Evolutionary conservation across 139 green algal genomes (phyloP).

Genomic region (Bryopsis sp.): DNA sequence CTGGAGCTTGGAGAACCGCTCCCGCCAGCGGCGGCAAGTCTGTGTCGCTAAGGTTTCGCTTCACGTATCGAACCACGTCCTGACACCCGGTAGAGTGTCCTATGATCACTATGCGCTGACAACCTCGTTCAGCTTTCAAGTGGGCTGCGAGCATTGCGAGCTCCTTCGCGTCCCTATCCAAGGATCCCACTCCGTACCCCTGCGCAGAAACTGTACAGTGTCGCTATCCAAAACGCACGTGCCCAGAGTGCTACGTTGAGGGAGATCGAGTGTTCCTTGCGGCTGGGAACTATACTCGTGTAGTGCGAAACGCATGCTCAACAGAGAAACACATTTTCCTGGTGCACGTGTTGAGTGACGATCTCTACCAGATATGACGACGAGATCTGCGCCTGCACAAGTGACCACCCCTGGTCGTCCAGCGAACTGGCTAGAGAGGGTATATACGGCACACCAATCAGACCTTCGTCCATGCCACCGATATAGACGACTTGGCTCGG

Average conservation of each 20-base stretch:
- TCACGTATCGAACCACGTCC: constrained; percentile 47
- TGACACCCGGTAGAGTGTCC: constrained; percentile 71
- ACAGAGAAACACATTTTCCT: too few species aligned
- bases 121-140: constrained; percentile 26
- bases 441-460: constrained; percentile 47
- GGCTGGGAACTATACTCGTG: too few species aligned
- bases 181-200: constrained; percentile 44
- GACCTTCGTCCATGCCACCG: constrained; percentile 47
- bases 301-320: too few species aligned
- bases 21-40: constrained; percentile 23
- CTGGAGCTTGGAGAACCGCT: constrained; percentile 44
- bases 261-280: too few species aligned
- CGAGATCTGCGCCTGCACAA: constrained; percentile 50
- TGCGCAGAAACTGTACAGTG: constrained; percentile 11
- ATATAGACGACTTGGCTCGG: constrained; percentile 37
- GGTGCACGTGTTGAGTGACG: neutral
- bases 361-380: constrained; percentile 34
- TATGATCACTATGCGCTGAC: constrained; percentile 38
- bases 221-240: too few species aligned
- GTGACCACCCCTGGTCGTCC: constrained; percentile 22
- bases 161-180: constrained; percentile 62
- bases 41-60: constrained; percentile 9
- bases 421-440: constrained; percentile 27
- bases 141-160: constrained; percentile 34
- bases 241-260: too few species aligned